Evolutionary conservation across 2,329 filamentous ascomycete genomes (phyloP), one percentile per base, ranked within the genome.

Genomic region (Aspergillus transmontanensis): DNA sequence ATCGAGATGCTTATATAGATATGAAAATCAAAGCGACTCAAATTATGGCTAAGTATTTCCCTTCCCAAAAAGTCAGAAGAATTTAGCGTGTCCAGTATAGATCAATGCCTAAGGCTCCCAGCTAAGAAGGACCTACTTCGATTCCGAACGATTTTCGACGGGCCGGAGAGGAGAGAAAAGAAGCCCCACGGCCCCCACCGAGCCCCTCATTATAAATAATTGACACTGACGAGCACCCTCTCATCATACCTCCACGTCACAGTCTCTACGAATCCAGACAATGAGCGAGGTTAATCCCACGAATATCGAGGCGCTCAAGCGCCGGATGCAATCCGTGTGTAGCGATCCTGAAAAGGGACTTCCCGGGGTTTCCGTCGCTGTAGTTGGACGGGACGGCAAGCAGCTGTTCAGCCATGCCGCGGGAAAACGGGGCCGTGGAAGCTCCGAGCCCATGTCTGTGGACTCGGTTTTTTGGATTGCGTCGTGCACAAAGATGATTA

Each of bases 391-490:
- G 57, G 70, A 79, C 65, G 84, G 84, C 26, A 73, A 80, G 6
- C 81, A 84, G 12, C 71, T 83, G 1, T 82, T 85, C 65, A 76
- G 78, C 4, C 78, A 86, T 67, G 76, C 84, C 0, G 74, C 82
- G 0, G 85, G 85, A 1, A 81, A 78, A 23, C 75, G 80, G 4
- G 85, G 85, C 0, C 54, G 79, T 6, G 74, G 23, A 12, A 63
- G 77, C 2, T 67, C 77, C 0, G 82, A 86, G 57, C 78, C 82
- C 6, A 87, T 90, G 84, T 83, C 82, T 0, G 75, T 87, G 0
- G 87, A 91, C 45, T 86, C 80, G 10, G 77, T 87, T 1, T 90
- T 88, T 68, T 86, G 83, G 83, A 82, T 86, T 26, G 83, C 83
- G 1, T 84, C 81, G 1, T 85, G 82, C 70, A 84, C 81, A 0